A percentile compares a stretch with the other conserved stretches of the same genome.
These are phyloP conservation scores for Ganoderma resinaceum DNA, from an alignment of 1,284 basidiomycete genomes.

Conservation along the genomic window DNA sequence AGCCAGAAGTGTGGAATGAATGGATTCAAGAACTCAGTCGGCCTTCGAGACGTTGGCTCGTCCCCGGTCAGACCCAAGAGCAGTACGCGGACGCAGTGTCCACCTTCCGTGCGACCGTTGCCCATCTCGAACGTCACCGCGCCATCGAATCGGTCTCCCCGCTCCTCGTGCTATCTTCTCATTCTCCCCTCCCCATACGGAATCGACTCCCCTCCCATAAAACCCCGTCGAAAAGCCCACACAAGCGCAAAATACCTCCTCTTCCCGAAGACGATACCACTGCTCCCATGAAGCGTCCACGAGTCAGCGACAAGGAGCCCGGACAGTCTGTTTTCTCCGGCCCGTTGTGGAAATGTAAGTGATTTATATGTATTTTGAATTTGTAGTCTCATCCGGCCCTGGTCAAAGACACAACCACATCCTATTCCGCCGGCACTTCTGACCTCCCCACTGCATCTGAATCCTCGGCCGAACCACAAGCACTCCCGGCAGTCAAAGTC, in stretches of 20 bases:
- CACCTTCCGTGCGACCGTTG: background rate
- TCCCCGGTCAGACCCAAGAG: slow-evolving; percentile 44
- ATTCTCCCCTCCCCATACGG: slow-evolving; percentile 12
- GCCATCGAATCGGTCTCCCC: background rate
- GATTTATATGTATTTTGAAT: background rate
- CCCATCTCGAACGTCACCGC: background rate
- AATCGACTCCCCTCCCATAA: background rate
- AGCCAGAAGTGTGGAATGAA: slow-evolving; percentile 40
- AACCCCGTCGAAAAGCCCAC: background rate
- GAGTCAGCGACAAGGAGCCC: background rate
- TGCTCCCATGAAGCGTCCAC: slow-evolving; percentile 14
- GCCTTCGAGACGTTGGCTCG: slow-evolving; percentile 44
- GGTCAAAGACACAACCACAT: slow-evolving; percentile 10
- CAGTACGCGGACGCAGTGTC: slow-evolving; percentile 34
- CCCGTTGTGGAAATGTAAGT: slow-evolving; percentile 19
- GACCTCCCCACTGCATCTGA: slow-evolving; percentile 17
- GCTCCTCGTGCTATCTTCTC: background rate
- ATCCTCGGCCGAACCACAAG: slow-evolving; percentile 12
- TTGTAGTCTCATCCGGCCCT: background rate
- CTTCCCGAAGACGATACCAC: background rate
- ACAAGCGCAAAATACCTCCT: slow-evolving; percentile 13
- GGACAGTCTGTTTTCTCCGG: background rate
- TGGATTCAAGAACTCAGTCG: slow-evolving; percentile 44
- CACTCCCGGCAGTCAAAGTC: slow-evolving; percentile 30
- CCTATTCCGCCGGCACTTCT: slow-evolving; percentile 17